Percentiles rank a stretch among this genome's conserved stretches.
Evolutionary conservation across 345 rosid genomes (phyloP).

Genomic region (Barbarea vulgaris): DNA sequence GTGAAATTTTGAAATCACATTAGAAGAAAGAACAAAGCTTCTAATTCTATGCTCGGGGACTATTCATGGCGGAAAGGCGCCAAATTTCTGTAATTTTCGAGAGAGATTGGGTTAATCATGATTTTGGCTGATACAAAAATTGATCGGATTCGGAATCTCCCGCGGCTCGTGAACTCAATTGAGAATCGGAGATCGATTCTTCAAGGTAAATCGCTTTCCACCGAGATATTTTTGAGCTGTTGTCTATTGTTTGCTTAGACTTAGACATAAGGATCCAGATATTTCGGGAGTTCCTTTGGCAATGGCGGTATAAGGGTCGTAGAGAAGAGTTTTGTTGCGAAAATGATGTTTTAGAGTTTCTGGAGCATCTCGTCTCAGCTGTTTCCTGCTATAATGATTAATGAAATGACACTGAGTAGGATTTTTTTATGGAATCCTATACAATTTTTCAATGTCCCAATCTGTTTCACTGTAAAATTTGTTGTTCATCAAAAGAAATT

Average conservation of each 20-base stretch:
- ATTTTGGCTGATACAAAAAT: background rate
- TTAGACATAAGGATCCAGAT: background rate
- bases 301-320: background rate
- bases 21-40: background rate
- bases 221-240: background rate
- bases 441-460: constrained; percentile 9
- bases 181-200: constrained; percentile 10
- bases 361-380: background rate
- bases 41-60: background rate
- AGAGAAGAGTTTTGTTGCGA: background rate
- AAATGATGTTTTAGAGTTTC: constrained; percentile 9
- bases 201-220: background rate
- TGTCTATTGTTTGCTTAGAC: background rate
- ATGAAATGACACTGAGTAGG: background rate
- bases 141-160: background rate
- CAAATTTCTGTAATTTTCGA: constrained; percentile 3
- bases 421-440: constrained; percentile 19
- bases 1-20: constrained; percentile 19
- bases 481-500: constrained; percentile 10
- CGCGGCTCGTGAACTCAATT: background rate
- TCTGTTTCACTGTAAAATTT: constrained; percentile 21
- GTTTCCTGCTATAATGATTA: constrained; percentile 5
- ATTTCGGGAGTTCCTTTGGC: background rate
- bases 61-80: constrained; percentile 27
- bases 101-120: constrained; percentile 10